phyloP scores from a whole-genome alignment of 192 early-diverging fungal genomes.

The Chytriomyces confervae region DNA sequence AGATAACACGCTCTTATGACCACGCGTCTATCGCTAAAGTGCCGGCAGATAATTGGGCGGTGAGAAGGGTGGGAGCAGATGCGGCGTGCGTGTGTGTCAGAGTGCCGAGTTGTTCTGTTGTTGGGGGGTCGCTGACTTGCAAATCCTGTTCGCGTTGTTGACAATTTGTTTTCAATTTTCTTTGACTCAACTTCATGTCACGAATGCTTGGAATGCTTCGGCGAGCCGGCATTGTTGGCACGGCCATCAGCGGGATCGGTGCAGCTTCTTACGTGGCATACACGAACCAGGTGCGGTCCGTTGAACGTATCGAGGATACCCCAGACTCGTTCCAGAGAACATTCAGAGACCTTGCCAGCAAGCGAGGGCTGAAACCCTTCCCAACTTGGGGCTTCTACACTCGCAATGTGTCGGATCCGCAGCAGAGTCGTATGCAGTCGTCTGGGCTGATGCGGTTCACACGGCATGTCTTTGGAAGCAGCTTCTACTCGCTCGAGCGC shows the following conservation, averaged over 20 bases:
- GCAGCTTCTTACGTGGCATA: constrained; percentile 1
- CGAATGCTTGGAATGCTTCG: not conserved
- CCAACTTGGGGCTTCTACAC: constrained; percentile 15
- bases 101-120: constrained; percentile 48
- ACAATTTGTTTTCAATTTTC: no score
- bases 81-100: no score
- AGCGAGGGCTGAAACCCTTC: not conserved
- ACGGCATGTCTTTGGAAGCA: constrained; percentile 13
- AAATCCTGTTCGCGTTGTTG: no score
- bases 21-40: no score
- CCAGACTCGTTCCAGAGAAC: constrained; percentile 5
- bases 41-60: no score
- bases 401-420: not conserved
- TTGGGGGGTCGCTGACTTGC: constrained; percentile 66
- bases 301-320: constrained; percentile 8
- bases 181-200: no score
- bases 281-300: constrained; percentile 1
- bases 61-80: no score
- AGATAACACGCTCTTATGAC: no score
- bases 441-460: not conserved
- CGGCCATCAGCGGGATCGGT: not conserved
- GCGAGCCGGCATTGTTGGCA: not conserved
- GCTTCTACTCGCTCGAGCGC: not conserved
- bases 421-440: not conserved
- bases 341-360: not conserved